Base-by-base conservation (phyloP, 202 grass and related monocot genomes). In the Dendrocalamus latiflorus region DNA sequence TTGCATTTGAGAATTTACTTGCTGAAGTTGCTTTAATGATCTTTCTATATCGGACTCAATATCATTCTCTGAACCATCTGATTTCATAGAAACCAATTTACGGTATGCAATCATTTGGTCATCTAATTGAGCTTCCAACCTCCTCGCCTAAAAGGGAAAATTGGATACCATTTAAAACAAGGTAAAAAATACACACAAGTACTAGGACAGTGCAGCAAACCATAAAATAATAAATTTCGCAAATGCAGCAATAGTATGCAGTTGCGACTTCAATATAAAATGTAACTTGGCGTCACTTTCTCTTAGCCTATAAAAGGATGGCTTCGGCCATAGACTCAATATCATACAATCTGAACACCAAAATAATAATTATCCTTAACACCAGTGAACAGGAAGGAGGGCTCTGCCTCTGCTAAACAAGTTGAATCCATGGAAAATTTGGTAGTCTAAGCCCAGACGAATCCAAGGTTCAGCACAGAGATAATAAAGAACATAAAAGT, bases 1-100 rank as follows among this genome's bases (percentile, higher is more conserved):
- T 84, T 99, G 96, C 96, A 99, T 99, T 74, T 99, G 96, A 4
- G 87, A 87, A 83, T 99, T 99, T 67, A 96, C 93, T 89, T 99
- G 93, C 48, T 99, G 93, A n/a, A 99, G 87, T 47, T 99, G 96
- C 79, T 99, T 96, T 33, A 99, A 60, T 24, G 91, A 90, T 85
- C 91, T 91, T 75, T 99, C 96, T 64, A 99, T 94, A 83, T 78
- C 90, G 15, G 87, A 76, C 84, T 96, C 96, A 0, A 92, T 80
- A 20, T 99, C 91, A 18, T 91, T 92, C 70, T 94, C 93, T 38
- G 93, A 99, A 65, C 96, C 96, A 76, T 94, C 91, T 10, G 91
- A 91, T 90, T 95, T 99, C 87, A 87, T 90, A 12, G 96, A 92
- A 28, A 99, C 96, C 34, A 91, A 85, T 75, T 92, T 93, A 37